These are phyloP conservation scores for Pseudodiploospora longispora DNA, from an alignment of 2,329 filamentous ascomycete genomes.

Conservation along the genomic window DNA sequence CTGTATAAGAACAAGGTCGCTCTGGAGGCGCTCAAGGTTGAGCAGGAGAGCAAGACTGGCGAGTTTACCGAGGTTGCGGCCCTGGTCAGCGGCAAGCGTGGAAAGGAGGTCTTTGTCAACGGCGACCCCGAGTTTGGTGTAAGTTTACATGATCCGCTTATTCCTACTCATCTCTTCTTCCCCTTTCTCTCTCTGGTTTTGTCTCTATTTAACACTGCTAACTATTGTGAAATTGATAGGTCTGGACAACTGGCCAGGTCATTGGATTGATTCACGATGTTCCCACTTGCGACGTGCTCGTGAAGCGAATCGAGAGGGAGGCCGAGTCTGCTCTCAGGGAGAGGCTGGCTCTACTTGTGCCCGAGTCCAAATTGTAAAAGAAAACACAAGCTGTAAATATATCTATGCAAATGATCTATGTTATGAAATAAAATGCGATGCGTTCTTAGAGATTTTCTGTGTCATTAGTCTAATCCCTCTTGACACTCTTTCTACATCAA, in stretches of 20 bases:
- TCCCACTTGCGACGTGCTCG: conserved; percentile 61
- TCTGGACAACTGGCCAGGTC: conserved; percentile 96
- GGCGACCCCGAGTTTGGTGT: conserved; percentile 87
- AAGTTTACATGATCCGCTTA: conserved; percentile 30
- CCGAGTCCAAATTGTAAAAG: conserved; percentile 50
- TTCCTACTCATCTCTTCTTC: background rate
- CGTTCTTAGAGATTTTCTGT: too few relatives aligned
- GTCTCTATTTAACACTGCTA: background rate
- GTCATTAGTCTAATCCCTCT: too few relatives aligned
- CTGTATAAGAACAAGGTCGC: conserved; percentile 89
- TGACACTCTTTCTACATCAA: too few relatives aligned
- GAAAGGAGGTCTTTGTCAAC: conserved; percentile 83
- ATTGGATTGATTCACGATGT: conserved; percentile 84
- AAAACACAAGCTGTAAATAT: background rate
- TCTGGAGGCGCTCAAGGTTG: conserved; percentile 69
- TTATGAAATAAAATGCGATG: too few relatives aligned
- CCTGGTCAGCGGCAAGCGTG: conserved; percentile 82
- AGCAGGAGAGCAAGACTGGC: conserved; percentile 72
- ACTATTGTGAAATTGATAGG: conserved; percentile 36
- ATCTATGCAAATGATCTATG: conserved; percentile 10
- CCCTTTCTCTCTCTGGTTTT: background rate
- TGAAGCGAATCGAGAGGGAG: conserved; percentile 69
- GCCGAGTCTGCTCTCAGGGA: conserved; percentile 58
- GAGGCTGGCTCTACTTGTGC: conserved; percentile 46
- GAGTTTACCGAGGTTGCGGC: conserved; percentile 86